Conservation (phyloP, 1,284 basidiomycete genomes). For the Veloporphyrellus conicus region DNA sequence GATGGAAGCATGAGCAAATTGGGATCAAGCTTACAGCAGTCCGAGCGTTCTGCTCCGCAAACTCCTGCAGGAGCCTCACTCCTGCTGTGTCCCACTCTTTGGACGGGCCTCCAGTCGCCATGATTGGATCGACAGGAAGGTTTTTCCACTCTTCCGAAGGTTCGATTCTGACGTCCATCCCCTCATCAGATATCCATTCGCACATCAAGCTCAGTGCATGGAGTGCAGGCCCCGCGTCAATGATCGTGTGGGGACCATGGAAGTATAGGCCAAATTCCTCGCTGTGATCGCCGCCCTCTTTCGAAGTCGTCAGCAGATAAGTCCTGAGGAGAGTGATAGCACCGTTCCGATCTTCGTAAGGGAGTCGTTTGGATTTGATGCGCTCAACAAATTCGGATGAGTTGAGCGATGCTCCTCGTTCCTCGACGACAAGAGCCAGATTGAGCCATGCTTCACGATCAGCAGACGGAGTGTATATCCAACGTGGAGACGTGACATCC, state of each 20-base stretch:
- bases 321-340: constrained; percentile 9
- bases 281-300: background rate
- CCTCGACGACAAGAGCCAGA: constrained; percentile 16
- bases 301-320: constrained; percentile 18
- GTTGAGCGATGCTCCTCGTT: constrained; percentile 17
- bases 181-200: constrained; percentile 23
- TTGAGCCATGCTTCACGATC: constrained; percentile 23
- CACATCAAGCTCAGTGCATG: constrained; percentile 23
- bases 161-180: constrained; percentile 13
- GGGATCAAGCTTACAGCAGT: constrained; percentile 2
- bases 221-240: constrained; percentile 18
- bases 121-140: constrained; percentile 21
- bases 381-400: constrained; percentile 14
- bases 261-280: constrained; percentile 22
- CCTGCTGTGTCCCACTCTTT: constrained; percentile 16
- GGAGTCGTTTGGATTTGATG: constrained; percentile 17
- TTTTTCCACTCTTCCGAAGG: constrained; percentile 22
- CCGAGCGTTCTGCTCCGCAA: constrained; percentile 8
- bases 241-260: constrained; percentile 14
- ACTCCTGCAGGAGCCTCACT: constrained; percentile 9
- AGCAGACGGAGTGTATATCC: constrained; percentile 20
- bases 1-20: background rate
- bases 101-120: constrained; percentile 16
- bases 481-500: constrained; percentile 10
- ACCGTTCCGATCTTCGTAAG: constrained; percentile 12